A percentile compares a stretch with the other conserved stretches of the same genome.
These are phyloP conservation scores for Parietaria judaica DNA, from an alignment of 306 rosid genomes.

Conservation along the genomic window DNA sequence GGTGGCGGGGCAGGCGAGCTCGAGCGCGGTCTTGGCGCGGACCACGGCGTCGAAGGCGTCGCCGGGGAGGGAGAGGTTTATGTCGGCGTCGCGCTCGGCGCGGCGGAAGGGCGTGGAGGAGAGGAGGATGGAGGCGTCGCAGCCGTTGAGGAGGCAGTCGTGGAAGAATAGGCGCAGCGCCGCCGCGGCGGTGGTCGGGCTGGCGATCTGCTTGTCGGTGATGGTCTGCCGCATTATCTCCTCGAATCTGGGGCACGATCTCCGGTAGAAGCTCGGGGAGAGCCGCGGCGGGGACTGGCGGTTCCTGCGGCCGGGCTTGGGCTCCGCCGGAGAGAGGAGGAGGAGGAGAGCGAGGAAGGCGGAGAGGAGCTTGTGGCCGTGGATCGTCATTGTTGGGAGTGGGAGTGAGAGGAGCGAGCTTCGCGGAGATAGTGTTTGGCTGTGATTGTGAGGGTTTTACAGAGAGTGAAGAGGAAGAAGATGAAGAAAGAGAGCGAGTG, in stretches of 20 bases:
- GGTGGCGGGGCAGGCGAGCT: constrained; percentile 37
- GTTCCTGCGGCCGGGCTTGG: background rate
- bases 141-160: constrained; percentile 39
- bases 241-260: constrained; percentile 28
- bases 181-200: constrained; percentile 39
- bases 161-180: constrained; percentile 39
- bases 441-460: background rate
- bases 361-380: background rate
- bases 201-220: constrained; percentile 40
- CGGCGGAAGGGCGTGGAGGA: constrained; percentile 37
- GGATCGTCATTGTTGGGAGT: background rate
- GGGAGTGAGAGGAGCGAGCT: constrained; percentile 1
- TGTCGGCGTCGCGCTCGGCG: constrained; percentile 48
- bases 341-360: constrained; percentile 7
- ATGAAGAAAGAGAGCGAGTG: background rate
- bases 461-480: too few relatives aligned
- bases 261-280: constrained; percentile 18
- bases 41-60: constrained; percentile 39
- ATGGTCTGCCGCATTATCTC: constrained; percentile 30
- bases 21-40: constrained; percentile 41
- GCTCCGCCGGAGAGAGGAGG: constrained; percentile 5
- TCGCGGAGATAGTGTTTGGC: background rate
- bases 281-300: constrained; percentile 1
- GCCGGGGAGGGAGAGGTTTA: constrained; percentile 47
- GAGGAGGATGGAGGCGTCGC: constrained; percentile 32